Evolutionary conservation across 2,329 filamentous ascomycete species (phyloP).

Genomic region (Penicillium sp.): DNA sequence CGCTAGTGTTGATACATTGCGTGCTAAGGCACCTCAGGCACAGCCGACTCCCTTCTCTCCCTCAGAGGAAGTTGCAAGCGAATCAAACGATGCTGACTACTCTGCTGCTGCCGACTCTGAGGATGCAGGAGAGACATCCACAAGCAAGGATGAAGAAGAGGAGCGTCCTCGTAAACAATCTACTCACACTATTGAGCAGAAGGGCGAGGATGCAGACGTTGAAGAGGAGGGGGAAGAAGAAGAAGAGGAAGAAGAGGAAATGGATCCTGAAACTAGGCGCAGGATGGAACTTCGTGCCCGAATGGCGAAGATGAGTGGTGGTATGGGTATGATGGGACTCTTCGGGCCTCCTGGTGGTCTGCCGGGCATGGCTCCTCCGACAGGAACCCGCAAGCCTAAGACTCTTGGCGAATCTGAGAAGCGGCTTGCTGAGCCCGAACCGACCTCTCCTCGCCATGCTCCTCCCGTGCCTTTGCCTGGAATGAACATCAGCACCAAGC

Average conservation of each 20-base stretch:
- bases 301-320: slow-evolving; percentile 98
- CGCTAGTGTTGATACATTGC: slow-evolving; percentile 44
- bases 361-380: slow-evolving; percentile 61
- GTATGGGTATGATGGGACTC: slow-evolving; percentile 96
- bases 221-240: slow-evolving; percentile 72
- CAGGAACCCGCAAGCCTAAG: slow-evolving; percentile 57
- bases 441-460: slow-evolving; percentile 40
- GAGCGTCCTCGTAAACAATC: slow-evolving; percentile 52
- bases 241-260: slow-evolving; percentile 73
- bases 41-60: slow-evolving; percentile 46
- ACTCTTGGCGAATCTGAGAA: slow-evolving; percentile 46
- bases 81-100: slow-evolving; percentile 70
- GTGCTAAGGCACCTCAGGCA: slow-evolving; percentile 43
- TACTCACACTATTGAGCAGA: slow-evolving; percentile 40
- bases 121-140: slow-evolving; percentile 66
- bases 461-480: slow-evolving; percentile 68
- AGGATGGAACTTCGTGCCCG: slow-evolving; percentile 88
- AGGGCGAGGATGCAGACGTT: slow-evolving; percentile 54
- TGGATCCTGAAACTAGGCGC: slow-evolving; percentile 84
- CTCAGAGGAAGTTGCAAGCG: slow-evolving; percentile 62
- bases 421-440: slow-evolving; percentile 41
- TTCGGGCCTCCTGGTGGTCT: slow-evolving; percentile 76
- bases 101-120: slow-evolving; percentile 69
- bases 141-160: slow-evolving; percentile 77
- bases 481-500: slow-evolving; percentile 61